phyloP scores from a whole-genome alignment of 352 stramenopile species.

The Globisporangium solare region DNA sequence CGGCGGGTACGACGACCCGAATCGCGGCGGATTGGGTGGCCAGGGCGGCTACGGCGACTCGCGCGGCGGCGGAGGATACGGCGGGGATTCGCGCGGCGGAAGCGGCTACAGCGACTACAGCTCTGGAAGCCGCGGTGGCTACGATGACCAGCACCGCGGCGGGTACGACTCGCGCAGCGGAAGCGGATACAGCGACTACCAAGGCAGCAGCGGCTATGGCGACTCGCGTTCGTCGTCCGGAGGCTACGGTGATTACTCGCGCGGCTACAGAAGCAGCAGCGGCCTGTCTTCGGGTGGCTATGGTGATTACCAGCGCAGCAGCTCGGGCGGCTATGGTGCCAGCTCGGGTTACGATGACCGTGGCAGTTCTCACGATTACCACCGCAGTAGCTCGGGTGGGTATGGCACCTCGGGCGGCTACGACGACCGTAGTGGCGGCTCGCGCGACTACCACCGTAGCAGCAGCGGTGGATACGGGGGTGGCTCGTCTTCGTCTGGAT shows the following conservation, averaged over 20 bases:
- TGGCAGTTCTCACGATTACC: constrained; percentile 2
- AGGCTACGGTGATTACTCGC: constrained; percentile 19
- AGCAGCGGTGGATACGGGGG: constrained; percentile 12
- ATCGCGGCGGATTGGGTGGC: not conserved
- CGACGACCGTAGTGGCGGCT: constrained; percentile 19
- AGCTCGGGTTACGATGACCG: constrained; percentile 24
- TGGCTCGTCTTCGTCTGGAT: constrained; percentile 6
- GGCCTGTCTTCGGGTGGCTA: constrained; percentile 2
- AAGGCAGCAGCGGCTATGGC: constrained; percentile 19
- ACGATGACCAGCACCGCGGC: constrained; percentile 13
- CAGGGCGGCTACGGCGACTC: constrained; percentile 26
- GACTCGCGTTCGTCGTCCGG: constrained; percentile 19
- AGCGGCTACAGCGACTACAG: not conserved
- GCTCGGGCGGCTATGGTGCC: constrained; percentile 18
- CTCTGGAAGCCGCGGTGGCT: constrained; percentile 7
- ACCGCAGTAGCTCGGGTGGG: constrained; percentile 9
- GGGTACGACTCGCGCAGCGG: constrained; percentile 19
- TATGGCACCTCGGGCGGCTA: constrained; percentile 25
- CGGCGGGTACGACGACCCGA: constrained; percentile 16
- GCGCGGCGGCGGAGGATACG: constrained; percentile 17
- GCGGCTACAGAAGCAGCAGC: constrained; percentile 4
- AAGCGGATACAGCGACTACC: constrained; percentile 3
- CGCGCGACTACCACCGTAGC: constrained; percentile 6
- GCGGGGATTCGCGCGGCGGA: constrained; percentile 2
- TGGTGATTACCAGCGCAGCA: constrained; percentile 7